A percentile compares a stretch with the other conserved stretches of the same genome.
Evolutionary conservation across 345 rosid species (phyloP).

Genomic region (Eucalyptus rudis): DNA sequence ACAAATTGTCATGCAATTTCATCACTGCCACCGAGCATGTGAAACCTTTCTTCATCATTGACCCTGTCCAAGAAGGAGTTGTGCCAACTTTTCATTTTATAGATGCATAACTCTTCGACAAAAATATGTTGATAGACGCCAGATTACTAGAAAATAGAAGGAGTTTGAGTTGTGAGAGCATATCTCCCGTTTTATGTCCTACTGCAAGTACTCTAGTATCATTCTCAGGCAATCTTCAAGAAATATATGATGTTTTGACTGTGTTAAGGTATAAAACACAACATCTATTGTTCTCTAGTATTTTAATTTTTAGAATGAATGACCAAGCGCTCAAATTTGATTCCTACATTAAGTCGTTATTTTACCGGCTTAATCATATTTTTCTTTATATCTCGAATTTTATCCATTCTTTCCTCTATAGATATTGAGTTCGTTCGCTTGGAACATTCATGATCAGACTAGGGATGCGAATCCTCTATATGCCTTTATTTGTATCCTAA

Average conservation of each 20-base stretch:
- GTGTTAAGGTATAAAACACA: neutral
- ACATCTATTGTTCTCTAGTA: neutral
- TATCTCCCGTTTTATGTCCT: neutral
- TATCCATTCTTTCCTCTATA: neutral
- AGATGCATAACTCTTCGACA: neutral
- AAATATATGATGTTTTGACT: neutral
- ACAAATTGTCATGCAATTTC: neutral
- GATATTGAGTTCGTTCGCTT: neutral
- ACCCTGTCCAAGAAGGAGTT: neutral
- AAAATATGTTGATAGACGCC: neutral
- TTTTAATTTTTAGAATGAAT: neutral
- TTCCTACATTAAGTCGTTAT: neutral
- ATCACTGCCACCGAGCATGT: neutral
- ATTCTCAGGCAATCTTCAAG: neutral
- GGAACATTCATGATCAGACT: neutral
- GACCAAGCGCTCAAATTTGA: neutral
- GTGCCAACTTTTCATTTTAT: neutral
- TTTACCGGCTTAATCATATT: neutral
- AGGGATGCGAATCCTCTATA: neutral
- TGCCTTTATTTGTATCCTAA: neutral
- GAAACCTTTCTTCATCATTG: neutral
- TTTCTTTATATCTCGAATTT: neutral
- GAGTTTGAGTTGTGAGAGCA: neutral
- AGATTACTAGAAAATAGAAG: neutral
- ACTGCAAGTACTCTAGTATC: neutral